A percentile compares a stretch with the other conserved stretches of the same genome.
Evolutionary conservation across 768 basidiomycete species (phyloP).

Genomic region (Suillus clintonianus): DNA sequence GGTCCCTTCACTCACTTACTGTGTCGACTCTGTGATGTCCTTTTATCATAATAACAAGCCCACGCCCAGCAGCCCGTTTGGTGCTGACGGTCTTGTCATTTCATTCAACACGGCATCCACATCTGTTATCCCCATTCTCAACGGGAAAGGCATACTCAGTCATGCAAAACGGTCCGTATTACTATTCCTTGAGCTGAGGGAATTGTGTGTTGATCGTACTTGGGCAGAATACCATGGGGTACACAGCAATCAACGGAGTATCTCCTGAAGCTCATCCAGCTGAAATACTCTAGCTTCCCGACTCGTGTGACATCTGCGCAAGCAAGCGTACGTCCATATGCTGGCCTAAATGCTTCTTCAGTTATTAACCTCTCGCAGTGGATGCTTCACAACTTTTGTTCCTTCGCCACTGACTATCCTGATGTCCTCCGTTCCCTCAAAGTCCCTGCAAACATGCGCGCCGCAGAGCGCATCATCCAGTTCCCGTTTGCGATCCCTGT

Average conservation of each 20-base stretch:
- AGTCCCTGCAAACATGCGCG: conserved; percentile 64
- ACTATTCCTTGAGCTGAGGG: background rate
- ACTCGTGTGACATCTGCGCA: conserved; percentile 78
- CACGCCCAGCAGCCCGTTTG: conserved; percentile 38
- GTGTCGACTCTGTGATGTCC: conserved; percentile 89
- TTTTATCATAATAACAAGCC: conserved; percentile 79
- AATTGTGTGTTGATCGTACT: background rate
- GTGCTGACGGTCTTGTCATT: conserved; percentile 78
- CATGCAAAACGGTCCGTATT: conserved; percentile 76
- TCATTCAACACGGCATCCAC: conserved; percentile 93
- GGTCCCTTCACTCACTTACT: conserved; percentile 84
- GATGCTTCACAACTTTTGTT: conserved; percentile 88
- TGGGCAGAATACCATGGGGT: conserved; percentile 88
- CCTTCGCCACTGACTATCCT: conserved; percentile 78
- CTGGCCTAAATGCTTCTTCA: background rate
- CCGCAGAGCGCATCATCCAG: conserved; percentile 74
- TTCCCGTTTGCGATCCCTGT: conserved; percentile 75
- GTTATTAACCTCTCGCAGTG: conserved; percentile 51
- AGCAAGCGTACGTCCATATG: conserved; percentile 59
- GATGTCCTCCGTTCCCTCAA: conserved; percentile 65
- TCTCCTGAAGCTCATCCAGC: conserved; percentile 87
- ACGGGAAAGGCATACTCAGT: conserved; percentile 81
- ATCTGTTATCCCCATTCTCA: conserved; percentile 84
- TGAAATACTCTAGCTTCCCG: conserved; percentile 94
- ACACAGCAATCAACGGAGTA: conserved; percentile 88